Conservation (phyloP, 139 green algal genomes). For the Parachlorella kessleri region DNA sequence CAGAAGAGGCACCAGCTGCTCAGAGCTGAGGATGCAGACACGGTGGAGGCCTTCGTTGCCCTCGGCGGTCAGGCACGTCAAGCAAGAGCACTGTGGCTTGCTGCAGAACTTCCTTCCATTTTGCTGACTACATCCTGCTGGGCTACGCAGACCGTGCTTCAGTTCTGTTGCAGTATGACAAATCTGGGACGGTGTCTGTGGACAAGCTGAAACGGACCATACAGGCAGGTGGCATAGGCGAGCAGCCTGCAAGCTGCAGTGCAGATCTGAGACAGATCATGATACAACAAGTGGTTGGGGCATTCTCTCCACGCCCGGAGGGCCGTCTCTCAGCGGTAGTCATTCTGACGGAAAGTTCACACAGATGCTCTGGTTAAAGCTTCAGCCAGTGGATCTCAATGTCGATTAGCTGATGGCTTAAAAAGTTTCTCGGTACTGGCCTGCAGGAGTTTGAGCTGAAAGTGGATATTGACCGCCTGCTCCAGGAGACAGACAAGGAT, state of each 20-base stretch:
- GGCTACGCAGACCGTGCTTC: no score
- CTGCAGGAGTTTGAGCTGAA: slow-evolving; percentile 74
- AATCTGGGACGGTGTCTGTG: slow-evolving; percentile 61
- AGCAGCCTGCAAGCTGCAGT: no score
- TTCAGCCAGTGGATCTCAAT: no score
- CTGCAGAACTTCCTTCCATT: not conserved
- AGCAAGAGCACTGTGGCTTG: not conserved
- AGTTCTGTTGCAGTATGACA: slow-evolving; percentile 53
- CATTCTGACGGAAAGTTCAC: no score
- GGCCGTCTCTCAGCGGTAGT: no score
- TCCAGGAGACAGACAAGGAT: slow-evolving; percentile 69
- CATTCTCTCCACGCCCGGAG: no score
- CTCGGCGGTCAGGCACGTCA: slow-evolving; percentile 72
- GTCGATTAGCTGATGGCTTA: no score
- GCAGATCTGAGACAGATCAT: no score
- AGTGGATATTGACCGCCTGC: slow-evolving; percentile 71
- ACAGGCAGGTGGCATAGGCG: not conserved
- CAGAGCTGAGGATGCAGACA: slow-evolving; percentile 65
- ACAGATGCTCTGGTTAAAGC: no score
- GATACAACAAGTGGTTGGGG: no score
- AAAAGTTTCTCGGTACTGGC: no score
- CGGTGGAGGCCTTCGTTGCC: slow-evolving; percentile 82
- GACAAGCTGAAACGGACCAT: slow-evolving; percentile 69
- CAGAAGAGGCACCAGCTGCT: slow-evolving; percentile 64
- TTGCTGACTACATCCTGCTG: no score